phyloP scores from a whole-genome alignment of 179 eudicot species.

The Beta corolliflora region DNA sequence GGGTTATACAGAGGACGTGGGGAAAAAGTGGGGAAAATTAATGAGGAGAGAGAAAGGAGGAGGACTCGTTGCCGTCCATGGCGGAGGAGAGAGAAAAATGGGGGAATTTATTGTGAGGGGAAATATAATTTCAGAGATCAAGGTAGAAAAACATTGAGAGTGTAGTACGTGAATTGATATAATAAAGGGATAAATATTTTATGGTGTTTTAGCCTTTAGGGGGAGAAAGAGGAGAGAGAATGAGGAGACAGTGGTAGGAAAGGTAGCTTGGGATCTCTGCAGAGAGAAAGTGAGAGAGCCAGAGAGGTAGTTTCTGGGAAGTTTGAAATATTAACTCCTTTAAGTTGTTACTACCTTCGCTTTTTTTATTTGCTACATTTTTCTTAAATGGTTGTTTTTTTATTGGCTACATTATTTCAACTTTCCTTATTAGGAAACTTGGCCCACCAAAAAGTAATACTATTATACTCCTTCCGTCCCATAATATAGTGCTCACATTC shows the following conservation, averaged over 20 bases:
- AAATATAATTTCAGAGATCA: neutral
- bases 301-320: neutral
- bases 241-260: slow-evolving; percentile 17
- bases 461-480: too few species aligned
- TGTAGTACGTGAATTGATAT: neutral
- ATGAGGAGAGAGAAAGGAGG: slow-evolving; percentile 17
- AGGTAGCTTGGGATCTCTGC: slow-evolving; percentile 22
- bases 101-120: neutral
- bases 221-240: too few species aligned
- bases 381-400: too few species aligned
- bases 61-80: slow-evolving; percentile 32
- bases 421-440: too few species aligned
- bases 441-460: too few species aligned
- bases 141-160: neutral
- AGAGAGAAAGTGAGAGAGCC: neutral
- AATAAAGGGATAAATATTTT: neutral
- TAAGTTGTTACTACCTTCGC: too few species aligned
- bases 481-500: too few species aligned
- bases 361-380: too few species aligned
- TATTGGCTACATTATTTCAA: too few species aligned
- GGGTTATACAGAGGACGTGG: neutral
- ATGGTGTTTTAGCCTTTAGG: too few species aligned
- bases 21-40: neutral
- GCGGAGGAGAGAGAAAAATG: slow-evolving; percentile 23
- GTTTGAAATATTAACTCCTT: neutral